phyloP scores from a whole-genome alignment of 768 basidiomycete species.

The Mrakia blollopis region DNA sequence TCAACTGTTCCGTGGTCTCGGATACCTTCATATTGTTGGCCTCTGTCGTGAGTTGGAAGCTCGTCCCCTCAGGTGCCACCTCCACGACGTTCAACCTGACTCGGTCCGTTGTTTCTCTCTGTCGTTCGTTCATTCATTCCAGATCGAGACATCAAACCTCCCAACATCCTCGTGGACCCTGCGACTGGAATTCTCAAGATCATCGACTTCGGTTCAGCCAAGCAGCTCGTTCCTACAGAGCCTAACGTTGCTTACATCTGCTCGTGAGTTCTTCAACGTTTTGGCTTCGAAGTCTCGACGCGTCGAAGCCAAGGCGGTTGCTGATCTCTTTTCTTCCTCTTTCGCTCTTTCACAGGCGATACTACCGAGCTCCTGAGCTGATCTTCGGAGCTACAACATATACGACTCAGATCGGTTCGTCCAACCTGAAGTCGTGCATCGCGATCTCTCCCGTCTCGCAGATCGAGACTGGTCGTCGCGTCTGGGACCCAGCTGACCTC shows the following conservation, averaged over 20 bases:
- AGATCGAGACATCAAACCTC: background rate
- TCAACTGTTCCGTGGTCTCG: slow-evolving; percentile 91
- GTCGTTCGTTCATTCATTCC: background rate
- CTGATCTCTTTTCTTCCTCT: background rate
- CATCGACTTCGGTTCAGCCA: slow-evolving; percentile 98
- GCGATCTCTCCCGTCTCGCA: too few species aligned
- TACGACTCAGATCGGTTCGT: slow-evolving; percentile 80
- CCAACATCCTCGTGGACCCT: background rate
- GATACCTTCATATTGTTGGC: slow-evolving; percentile 98
- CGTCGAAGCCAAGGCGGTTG: background rate
- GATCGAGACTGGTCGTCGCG: too few species aligned
- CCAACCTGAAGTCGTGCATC: too few species aligned
- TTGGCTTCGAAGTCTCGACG: too few species aligned
- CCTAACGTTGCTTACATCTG: slow-evolving; percentile 99
- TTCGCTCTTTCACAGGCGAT: too few species aligned
- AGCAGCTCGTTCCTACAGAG: slow-evolving; percentile 94
- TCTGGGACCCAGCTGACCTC: too few species aligned
- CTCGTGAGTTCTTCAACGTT: slow-evolving; percentile 68
- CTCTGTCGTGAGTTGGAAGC: slow-evolving; percentile 61
- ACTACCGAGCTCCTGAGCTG: slow-evolving; percentile 58
- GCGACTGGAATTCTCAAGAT: slow-evolving; percentile 51
- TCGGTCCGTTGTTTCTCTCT: background rate
- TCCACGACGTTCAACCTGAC: background rate
- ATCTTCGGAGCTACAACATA: slow-evolving; percentile 99
- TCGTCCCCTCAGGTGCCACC: background rate